phyloP scores from a whole-genome alignment of 495 filamentous ascomycete species.

The Podospora appendiculata region DNA sequence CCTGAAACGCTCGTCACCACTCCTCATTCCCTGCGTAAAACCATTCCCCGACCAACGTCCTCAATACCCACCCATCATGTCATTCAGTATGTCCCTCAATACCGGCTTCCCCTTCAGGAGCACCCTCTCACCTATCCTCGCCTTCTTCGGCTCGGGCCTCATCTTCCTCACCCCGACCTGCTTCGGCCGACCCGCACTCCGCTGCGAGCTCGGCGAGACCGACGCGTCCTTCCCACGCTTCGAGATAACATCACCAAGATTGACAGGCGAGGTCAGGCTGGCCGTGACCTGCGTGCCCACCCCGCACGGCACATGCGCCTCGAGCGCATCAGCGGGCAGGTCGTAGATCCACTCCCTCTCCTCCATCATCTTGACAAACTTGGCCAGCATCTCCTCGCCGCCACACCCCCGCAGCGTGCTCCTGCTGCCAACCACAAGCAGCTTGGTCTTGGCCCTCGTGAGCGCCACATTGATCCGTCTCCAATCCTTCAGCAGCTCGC shows the following conservation, averaged over 20 bases:
- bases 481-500: constrained; percentile 88
- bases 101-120: constrained; percentile 34
- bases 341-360: constrained; percentile 67
- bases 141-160: constrained; percentile 19
- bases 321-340: constrained; percentile 51
- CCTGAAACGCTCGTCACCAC: no score
- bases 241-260: no score
- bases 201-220: no score
- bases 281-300: no score
- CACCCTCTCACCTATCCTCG: constrained; percentile 28
- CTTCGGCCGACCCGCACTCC: no score
- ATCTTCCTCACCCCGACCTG: background rate
- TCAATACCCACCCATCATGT: constrained; percentile 26
- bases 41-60: no score
- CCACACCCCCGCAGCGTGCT: constrained; percentile 56
- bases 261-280: no score
- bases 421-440: constrained; percentile 77
- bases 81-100: constrained; percentile 41
- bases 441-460: constrained; percentile 81
- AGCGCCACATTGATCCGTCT: constrained; percentile 91
- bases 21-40: no score
- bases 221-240: no score
- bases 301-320: constrained; percentile 42
- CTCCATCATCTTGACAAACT: constrained; percentile 72
- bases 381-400: constrained; percentile 66